Base-by-base conservation (phyloP, 2,329 filamentous ascomycete genomes). In the Fusarium sp. region DNA sequence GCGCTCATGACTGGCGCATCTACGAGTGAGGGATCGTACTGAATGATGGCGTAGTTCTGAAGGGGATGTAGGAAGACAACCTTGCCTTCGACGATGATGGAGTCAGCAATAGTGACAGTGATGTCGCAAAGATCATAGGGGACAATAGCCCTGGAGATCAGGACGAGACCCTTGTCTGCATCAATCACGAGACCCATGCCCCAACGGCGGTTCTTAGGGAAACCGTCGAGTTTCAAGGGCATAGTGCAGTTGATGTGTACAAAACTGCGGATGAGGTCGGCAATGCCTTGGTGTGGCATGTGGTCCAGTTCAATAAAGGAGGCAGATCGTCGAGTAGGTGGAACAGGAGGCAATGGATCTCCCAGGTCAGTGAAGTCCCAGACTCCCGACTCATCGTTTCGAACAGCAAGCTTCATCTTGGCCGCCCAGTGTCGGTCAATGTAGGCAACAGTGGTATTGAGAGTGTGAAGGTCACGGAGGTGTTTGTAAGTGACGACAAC, bases 161-260 rank as follows among this genome's bases (percentile, higher is more conserved):
- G 89, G 12, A 99, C 96, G 24, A 99, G 88, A 24, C 96, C 96
- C 84, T 98, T 96, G 69, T 97, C 94, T 2, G 97, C 96, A 83
- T 99, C 96, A 71, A 99, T 94, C n/a, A 99, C 96, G 42, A 99
- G 86, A 44, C 96, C 96, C 87, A 98, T 98, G 2, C 96, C 96
- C 85, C 95, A 96, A 84, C 97, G 96, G 55, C 95, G 89, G 75
- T 96, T 94, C 82, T 96, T 94, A 11, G 96, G 97, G 81, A 98
- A 99, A n/a, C 96, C 96, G 81, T 99, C 96, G 15, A 99, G 89
- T 86, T 98, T 98, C 71, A 99, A 86, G 0, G 96, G 96, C 92
- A 99, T 96, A 30, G 92, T 93, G 78, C 95, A 97, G 73, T 94
- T 92, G 62, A 99, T 93, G 44, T 96, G 93, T 32, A 99, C 96